Evolutionary conservation across 2,329 filamentous ascomycete genomes (phyloP).

Genomic region (Ceratocystis variospora): DNA sequence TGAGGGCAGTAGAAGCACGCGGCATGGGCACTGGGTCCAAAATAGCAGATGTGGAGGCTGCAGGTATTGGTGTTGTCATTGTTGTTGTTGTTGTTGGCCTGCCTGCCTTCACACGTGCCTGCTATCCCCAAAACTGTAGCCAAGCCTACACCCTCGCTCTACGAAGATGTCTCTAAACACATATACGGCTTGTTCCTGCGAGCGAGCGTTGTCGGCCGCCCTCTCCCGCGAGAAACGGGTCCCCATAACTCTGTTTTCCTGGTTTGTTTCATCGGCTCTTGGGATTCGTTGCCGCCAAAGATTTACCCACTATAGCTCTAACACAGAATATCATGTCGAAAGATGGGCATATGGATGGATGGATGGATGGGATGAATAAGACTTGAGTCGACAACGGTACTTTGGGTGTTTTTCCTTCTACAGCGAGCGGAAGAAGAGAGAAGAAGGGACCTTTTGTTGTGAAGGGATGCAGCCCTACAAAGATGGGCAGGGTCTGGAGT

Average conservation of each 20-base stretch:
- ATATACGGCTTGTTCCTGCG: neutral
- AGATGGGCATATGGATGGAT: slow-evolving; percentile 3
- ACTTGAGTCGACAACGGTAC: slow-evolving; percentile 3
- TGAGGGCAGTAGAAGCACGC: neutral
- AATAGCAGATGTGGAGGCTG: too few relatives aligned
- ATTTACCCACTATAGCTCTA: neutral
- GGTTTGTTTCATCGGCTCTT: slow-evolving; percentile 3
- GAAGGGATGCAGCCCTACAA: slow-evolving; percentile 13
- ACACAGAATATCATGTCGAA: slow-evolving; percentile 8
- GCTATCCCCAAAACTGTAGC: neutral
- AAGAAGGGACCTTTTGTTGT: slow-evolving; percentile 11
- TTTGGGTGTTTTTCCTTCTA: neutral
- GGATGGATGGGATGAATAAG: slow-evolving; percentile 7
- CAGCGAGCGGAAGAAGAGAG: neutral
- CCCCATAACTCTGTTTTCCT: slow-evolving; percentile 8
- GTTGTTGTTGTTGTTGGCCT: too few relatives aligned
- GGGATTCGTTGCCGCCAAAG: neutral
- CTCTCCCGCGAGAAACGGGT: neutral
- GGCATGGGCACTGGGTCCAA: neutral
- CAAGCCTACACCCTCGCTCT: neutral
- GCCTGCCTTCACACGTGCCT: too few relatives aligned
- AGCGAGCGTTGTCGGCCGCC: neutral
- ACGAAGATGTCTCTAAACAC: neutral
- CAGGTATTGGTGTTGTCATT: too few relatives aligned
- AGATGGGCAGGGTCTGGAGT: slow-evolving; percentile 4